These are phyloP conservation scores for Aspergillus nanangensis DNA, from an alignment of 495 filamentous ascomycete species.

Conservation along the genomic window DNA sequence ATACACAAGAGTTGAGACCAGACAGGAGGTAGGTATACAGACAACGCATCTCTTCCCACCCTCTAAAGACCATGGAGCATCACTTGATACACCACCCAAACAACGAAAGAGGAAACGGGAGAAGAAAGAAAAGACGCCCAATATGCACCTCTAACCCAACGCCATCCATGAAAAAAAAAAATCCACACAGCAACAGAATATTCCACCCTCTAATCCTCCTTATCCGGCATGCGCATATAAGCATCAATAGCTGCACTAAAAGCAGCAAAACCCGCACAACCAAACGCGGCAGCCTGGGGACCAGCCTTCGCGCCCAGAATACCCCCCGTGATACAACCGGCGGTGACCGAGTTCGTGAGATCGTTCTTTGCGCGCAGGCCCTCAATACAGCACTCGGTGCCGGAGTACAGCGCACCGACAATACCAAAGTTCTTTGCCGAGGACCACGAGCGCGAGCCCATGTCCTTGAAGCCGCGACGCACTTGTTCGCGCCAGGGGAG, in stretches of 20 bases:
- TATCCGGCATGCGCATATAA: conserved; percentile 67
- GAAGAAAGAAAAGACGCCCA: neutral
- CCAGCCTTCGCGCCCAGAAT: conserved; percentile 79
- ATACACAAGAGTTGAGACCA: too few species aligned
- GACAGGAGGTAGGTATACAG: too few species aligned
- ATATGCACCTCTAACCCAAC: neutral
- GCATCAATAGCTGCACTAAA: conserved; percentile 94
- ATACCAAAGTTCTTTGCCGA: conserved; percentile 93
- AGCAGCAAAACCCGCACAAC: conserved; percentile 92
- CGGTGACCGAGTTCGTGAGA: conserved; percentile 77
- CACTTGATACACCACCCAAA: too few species aligned
- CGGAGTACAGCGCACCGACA: conserved; percentile 83
- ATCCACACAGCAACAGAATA: too few species aligned
- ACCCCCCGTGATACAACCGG: conserved; percentile 89
- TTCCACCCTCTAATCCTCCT: conserved; percentile 17
- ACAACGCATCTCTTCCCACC: too few species aligned
- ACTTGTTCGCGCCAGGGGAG: conserved; percentile 83
- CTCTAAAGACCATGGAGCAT: too few species aligned
- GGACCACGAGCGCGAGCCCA: conserved; percentile 78
- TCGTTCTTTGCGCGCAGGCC: conserved; percentile 90
- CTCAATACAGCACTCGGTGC: conserved; percentile 95
- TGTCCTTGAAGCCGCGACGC: conserved; percentile 81
- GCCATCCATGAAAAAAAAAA: neutral
- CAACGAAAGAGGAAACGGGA: neutral
- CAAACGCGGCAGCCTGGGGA: conserved; percentile 82